Conservation (phyloP, 352 stramenopile species). For the Phytophthora ohioensis region DNA sequence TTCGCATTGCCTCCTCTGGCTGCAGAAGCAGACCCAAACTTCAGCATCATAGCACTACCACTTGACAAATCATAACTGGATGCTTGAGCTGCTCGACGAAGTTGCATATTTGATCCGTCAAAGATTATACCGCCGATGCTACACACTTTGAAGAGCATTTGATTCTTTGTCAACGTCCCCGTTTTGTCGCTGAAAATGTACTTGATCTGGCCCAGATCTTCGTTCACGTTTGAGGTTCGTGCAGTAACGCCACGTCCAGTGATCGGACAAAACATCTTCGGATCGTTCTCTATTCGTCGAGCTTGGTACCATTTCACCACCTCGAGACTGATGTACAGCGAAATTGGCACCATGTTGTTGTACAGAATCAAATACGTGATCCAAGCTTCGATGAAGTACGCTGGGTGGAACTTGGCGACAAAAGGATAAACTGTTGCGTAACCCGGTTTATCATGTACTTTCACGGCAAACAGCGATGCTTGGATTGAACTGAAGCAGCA, state of each 20-base stretch:
- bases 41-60: constrained; percentile 33
- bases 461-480: constrained; percentile 51
- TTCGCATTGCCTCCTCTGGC: constrained; percentile 9
- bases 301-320: constrained; percentile 96
- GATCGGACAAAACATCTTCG: constrained; percentile 60
- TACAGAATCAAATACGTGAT: constrained; percentile 88
- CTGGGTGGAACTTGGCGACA: constrained; percentile 43
- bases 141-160: constrained; percentile 98
- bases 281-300: constrained; percentile 91
- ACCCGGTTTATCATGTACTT: constrained; percentile 36
- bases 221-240: constrained; percentile 94
- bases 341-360: constrained; percentile 96
- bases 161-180: constrained; percentile 98
- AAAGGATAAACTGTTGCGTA: constrained; percentile 41
- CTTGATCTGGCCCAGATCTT: constrained; percentile 97
- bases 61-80: constrained; percentile 24
- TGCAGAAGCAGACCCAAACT: constrained; percentile 16
- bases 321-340: constrained; percentile 97
- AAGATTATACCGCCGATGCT: constrained; percentile 93
- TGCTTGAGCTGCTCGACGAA: constrained; percentile 51
- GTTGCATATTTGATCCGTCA: constrained; percentile 74
- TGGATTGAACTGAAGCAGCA: constrained; percentile 79
- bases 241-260: constrained; percentile 81
- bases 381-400: constrained; percentile 68
- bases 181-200: constrained; percentile 99